These are phyloP conservation scores for Fusarium buharicum DNA, from an alignment of 2,329 filamentous ascomycete species.

Conservation along the genomic window DNA sequence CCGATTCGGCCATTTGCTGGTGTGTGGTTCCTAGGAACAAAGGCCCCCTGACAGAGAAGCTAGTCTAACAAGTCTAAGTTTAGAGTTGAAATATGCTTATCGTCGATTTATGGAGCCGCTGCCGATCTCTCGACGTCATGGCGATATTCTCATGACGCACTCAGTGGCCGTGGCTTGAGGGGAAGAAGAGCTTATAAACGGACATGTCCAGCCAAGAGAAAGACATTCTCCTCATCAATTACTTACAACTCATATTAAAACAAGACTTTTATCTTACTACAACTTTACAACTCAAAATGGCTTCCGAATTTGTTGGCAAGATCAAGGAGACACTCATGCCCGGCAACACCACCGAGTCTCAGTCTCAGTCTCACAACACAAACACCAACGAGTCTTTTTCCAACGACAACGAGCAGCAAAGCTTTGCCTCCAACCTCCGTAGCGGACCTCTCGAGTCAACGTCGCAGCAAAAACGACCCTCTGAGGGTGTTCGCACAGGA, in stretches of 20 bases:
- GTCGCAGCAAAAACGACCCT: neutral
- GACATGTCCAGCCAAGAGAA: neutral
- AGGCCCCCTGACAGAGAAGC: neutral
- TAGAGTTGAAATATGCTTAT: conserved; percentile 40
- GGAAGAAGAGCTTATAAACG: conserved; percentile 6
- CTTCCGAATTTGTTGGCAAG: conserved; percentile 34
- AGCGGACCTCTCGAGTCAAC: neutral
- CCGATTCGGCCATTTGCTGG: neutral
- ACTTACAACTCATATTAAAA: neutral
- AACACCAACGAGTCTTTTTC: no score
- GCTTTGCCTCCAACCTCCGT: neutral
- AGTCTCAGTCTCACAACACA: conserved; percentile 1
- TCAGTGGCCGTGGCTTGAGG: conserved; percentile 2
- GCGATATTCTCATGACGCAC: conserved; percentile 29
- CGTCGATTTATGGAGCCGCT: conserved; percentile 11
- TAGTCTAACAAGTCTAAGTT: conserved; percentile 8
- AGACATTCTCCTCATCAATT: neutral
- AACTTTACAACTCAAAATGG: conserved; percentile 18
- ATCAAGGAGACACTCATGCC: conserved; percentile 35
- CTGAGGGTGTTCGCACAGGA: conserved; percentile 27
- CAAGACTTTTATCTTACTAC: neutral
- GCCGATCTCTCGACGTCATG: conserved; percentile 36
- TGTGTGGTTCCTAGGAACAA: conserved; percentile 8
- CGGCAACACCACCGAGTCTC: conserved; percentile 12
- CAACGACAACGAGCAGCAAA: conserved; percentile 15